Conservation (phyloP, 371 early-diverging fungal species). For the Nematocida parisii region DNA sequence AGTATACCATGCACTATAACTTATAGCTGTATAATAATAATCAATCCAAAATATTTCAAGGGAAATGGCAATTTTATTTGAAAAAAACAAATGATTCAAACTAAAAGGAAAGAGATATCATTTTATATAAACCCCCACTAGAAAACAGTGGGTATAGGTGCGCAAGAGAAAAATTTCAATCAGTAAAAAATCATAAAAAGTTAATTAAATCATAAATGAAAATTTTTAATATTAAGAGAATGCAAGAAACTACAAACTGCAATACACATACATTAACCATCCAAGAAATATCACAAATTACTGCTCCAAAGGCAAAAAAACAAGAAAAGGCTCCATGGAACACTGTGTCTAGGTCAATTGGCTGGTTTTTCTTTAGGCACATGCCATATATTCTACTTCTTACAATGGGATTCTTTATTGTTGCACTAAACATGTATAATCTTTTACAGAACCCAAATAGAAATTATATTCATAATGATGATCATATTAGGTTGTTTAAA, state of each 20-base stretch:
- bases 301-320: neutral
- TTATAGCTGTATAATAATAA: too few relatives aligned
- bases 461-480: neutral
- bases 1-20: too few relatives aligned
- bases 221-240: conserved; percentile 1
- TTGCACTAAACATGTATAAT: neutral
- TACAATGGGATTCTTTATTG: conserved; percentile 3
- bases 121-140: too few relatives aligned
- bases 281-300: neutral
- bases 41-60: too few relatives aligned
- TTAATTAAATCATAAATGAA: neutral
- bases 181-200: too few relatives aligned
- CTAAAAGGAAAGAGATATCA: too few relatives aligned
- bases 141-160: too few relatives aligned
- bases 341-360: neutral
- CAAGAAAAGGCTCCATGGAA: neutral
- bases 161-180: too few relatives aligned
- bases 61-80: too few relatives aligned
- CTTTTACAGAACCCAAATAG: neutral
- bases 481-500: neutral
- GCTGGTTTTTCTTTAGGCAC: neutral
- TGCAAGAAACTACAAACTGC: neutral
- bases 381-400: neutral
- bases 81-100: too few relatives aligned
- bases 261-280: neutral